phyloP scores from a whole-genome alignment of 169 alveolate genomes.

The Eimeria tenella region DNA sequence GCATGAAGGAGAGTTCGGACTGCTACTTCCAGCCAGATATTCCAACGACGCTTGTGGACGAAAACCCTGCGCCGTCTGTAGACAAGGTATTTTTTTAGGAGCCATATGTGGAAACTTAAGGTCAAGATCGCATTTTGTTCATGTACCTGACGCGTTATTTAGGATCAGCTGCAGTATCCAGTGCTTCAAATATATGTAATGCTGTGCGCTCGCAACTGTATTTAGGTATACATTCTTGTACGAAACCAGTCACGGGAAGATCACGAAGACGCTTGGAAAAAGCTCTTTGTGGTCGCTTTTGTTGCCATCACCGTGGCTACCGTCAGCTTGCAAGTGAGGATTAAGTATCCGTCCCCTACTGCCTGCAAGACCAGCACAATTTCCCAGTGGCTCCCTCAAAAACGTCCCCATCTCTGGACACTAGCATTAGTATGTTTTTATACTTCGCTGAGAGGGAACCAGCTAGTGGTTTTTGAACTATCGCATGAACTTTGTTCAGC shows the following conservation, averaged over 20 bases:
- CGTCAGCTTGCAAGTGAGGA: slow-evolving; percentile 40
- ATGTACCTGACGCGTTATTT: neutral
- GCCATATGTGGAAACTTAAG: neutral
- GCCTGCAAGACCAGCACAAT: neutral
- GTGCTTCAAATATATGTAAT: neutral
- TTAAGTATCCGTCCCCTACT: neutral
- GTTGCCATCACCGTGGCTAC: slow-evolving; percentile 56
- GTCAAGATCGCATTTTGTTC: neutral
- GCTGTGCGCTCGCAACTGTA: neutral
- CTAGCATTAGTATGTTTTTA: no score
- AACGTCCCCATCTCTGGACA: no score
- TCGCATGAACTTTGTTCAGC: neutral
- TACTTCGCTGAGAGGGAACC: no score
- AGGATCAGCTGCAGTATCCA: neutral
- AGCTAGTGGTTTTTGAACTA: neutral
- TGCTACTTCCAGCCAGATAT: slow-evolving; percentile 35
- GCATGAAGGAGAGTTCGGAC: slow-evolving; percentile 37
- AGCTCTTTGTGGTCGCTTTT: slow-evolving; percentile 38
- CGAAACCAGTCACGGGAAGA: neutral
- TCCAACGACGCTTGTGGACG: neutral
- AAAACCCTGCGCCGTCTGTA: slow-evolving; percentile 40
- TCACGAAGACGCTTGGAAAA: slow-evolving; percentile 51
- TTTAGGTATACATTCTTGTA: slow-evolving; percentile 17
- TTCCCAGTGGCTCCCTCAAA: neutral
- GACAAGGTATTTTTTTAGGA: slow-evolving; percentile 6